phyloP scores from a whole-genome alignment of 345 rosid species.

The Mallotus nudiflorus region DNA sequence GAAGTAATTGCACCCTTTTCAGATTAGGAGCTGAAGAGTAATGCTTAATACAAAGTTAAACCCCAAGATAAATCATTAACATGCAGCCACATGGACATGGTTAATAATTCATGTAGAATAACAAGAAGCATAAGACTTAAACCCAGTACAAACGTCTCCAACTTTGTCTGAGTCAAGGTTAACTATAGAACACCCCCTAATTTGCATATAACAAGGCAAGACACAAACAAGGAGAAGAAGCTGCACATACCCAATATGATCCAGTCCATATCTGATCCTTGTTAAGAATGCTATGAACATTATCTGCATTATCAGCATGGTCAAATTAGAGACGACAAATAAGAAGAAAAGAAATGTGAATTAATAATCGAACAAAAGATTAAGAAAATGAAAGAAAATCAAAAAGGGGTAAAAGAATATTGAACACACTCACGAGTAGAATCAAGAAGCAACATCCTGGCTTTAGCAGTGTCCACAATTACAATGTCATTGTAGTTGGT shows the following conservation, averaged over 20 bases:
- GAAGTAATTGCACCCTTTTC: too few species aligned
- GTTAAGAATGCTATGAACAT: conserved; percentile 70
- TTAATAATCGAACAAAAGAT: neutral
- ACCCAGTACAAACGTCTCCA: too few species aligned
- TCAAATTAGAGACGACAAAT: neutral
- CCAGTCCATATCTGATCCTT: conserved; percentile 74
- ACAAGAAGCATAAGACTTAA: too few species aligned
- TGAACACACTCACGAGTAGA: conserved; percentile 49
- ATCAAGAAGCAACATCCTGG: conserved; percentile 79
- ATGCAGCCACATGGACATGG: too few species aligned
- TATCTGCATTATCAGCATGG: conserved; percentile 38
- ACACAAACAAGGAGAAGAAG: neutral
- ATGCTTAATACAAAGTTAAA: neutral
- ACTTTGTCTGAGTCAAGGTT: too few species aligned
- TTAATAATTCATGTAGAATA: too few species aligned
- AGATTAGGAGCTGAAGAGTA: neutral
- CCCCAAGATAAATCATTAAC: too few species aligned
- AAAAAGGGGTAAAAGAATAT: neutral
- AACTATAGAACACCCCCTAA: too few species aligned
- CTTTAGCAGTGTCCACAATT: conserved; percentile 58
- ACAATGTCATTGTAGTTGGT: conserved; percentile 70
- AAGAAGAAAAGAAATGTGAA: neutral
- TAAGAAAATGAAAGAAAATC: neutral
- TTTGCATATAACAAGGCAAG: too few species aligned
- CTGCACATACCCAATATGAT: conserved; percentile 66